These are phyloP conservation scores for Hirsutella rhossiliensis DNA, from an alignment of 2,329 filamentous ascomycete genomes.

Conservation along the genomic window DNA sequence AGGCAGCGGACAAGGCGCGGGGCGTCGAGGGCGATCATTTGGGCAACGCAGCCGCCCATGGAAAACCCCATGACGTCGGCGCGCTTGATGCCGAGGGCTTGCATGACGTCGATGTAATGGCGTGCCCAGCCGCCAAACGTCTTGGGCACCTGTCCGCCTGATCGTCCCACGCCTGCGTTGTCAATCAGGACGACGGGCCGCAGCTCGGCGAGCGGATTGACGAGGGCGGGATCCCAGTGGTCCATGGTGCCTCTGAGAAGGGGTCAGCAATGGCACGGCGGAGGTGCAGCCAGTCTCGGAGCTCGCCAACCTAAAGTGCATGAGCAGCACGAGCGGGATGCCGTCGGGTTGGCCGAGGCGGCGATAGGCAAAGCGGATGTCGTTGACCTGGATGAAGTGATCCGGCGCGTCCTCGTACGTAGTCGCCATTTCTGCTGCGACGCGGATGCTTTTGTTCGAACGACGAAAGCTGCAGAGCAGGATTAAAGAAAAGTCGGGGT, in stretches of 20 bases:
- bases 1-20: slow-evolving; percentile 25
- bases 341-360: slow-evolving; percentile 15
- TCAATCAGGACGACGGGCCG: slow-evolving; percentile 34
- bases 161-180: slow-evolving; percentile 34
- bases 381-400: slow-evolving; percentile 16
- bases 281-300: too few species aligned
- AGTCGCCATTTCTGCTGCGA: slow-evolving; percentile 4
- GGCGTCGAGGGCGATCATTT: slow-evolving; percentile 28
- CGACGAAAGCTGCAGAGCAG: not conserved
- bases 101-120: slow-evolving; percentile 22
- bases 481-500: not conserved
- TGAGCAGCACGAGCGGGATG: slow-evolving; percentile 18
- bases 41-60: slow-evolving; percentile 34
- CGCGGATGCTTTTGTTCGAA: not conserved
- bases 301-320: slow-evolving; percentile 17
- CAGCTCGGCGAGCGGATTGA: slow-evolving; percentile 28
- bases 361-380: slow-evolving; percentile 19
- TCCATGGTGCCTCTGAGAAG: slow-evolving; percentile 23
- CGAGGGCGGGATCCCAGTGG: slow-evolving; percentile 28
- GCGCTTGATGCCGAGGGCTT: slow-evolving; percentile 22
- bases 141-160: slow-evolving; percentile 26
- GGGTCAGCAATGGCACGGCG: not conserved
- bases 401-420: slow-evolving; percentile 16
- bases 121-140: slow-evolving; percentile 17
- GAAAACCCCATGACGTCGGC: slow-evolving; percentile 37